Evolutionary conservation across 805 yeast species (phyloP), one percentile per base, ranked within the genome.

Genomic region (Suhomyces sp.): DNA sequence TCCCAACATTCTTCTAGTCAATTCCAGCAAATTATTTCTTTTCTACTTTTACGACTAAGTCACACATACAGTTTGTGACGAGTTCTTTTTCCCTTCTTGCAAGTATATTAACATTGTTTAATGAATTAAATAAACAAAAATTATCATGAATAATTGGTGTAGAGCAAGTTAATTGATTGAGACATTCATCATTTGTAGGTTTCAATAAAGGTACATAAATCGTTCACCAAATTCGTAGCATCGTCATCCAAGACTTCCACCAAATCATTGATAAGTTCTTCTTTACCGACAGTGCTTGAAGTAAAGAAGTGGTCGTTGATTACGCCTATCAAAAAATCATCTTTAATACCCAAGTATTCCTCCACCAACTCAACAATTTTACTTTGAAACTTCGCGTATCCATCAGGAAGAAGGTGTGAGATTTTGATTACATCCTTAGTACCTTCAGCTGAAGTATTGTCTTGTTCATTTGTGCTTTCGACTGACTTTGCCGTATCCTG

Each of bases 341-440:
- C 85, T 33, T 60, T 57, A 28, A 74, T 60, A 1, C 83, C 84
- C 30, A 79, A 51, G 37, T 65, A 72, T 38, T 76, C 79, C 36
- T 69, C 77, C 20, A 79, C 54, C 30, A 74, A 58, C 3, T 51
- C 53, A n/a, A 58, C 63, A 14, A 77, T 56, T 39, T 66, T 68
- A 0, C 47, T 45, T 20, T 58, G 58, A 16, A 76, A 43, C 6
- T 46, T 19, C 0, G 39, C 48, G 17, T 63, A 39, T 3, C 19
- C 25, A 2, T 37, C 44, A 3, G 33, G 12, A 1, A 50, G 24
- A 7, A 56, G 38, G 5, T 28, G 13, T 3, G 46, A 30, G 6
- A 54, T 34, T 4, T 16, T 10, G 13, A 26, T n/a, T 20, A 20
- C 10, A 20, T 20, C 22, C 7, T 20, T 20, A 10, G 10, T 20